Evolutionary conservation across 2,329 filamentous ascomycete species (phyloP).

Genomic region (Fusarium abutilonis): DNA sequence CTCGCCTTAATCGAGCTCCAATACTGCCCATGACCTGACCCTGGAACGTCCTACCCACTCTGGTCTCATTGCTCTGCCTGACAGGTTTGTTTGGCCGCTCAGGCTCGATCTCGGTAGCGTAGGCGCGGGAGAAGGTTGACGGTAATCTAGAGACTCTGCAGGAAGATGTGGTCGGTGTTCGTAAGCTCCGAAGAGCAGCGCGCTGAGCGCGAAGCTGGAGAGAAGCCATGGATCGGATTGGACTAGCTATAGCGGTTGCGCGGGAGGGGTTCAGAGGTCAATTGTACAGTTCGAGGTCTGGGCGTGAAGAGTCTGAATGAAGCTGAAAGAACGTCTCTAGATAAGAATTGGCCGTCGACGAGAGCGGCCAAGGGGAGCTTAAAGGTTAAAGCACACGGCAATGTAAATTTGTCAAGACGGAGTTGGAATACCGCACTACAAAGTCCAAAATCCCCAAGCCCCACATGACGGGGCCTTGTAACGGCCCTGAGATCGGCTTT

Average conservation of each 20-base stretch:
- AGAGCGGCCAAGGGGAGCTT: slow-evolving; percentile 28
- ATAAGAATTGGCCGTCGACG: slow-evolving; percentile 13
- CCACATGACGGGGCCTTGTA: slow-evolving; percentile 28
- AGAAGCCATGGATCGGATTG: slow-evolving; percentile 44
- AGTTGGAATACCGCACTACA: slow-evolving; percentile 44
- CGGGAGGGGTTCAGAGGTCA: slow-evolving; percentile 18
- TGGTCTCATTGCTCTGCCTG: slow-evolving; percentile 51
- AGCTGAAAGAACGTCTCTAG: slow-evolving; percentile 4
- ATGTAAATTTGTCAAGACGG: slow-evolving; percentile 45
- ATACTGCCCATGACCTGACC: slow-evolving; percentile 70
- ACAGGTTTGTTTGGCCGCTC: slow-evolving; percentile 46
- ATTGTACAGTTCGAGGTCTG: slow-evolving; percentile 14
- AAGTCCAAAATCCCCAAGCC: slow-evolving; percentile 31
- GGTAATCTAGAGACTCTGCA: slow-evolving; percentile 32
- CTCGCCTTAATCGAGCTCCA: slow-evolving; percentile 62
- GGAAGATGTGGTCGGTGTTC: slow-evolving; percentile 28
- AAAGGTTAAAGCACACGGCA: slow-evolving; percentile 38
- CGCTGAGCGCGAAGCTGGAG: slow-evolving; percentile 48
- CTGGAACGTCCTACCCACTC: slow-evolving; percentile 59
- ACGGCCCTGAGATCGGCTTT: slow-evolving; percentile 14
- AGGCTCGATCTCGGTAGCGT: slow-evolving; percentile 51
- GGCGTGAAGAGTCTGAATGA: background rate
- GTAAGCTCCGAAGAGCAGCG: slow-evolving; percentile 47
- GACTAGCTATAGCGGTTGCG: background rate
- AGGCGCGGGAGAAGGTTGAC: slow-evolving; percentile 42